phyloP scores from a whole-genome alignment of 148 eudicot species.

The Mesembryanthemum crystallinum region DNA sequence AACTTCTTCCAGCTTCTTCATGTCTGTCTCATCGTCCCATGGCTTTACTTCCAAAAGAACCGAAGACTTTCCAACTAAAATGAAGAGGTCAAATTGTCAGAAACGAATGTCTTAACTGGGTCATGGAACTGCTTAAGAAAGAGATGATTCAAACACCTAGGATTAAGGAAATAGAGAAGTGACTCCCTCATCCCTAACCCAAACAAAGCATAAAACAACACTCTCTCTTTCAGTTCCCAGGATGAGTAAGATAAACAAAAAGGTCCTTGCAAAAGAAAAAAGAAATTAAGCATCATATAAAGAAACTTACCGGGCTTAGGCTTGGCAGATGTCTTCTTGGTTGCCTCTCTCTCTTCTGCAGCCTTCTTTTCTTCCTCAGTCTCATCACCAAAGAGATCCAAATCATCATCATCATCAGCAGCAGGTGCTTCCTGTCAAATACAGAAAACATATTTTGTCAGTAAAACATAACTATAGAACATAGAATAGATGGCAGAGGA shows the following conservation, averaged over 20 bases:
- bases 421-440: constrained; percentile 47
- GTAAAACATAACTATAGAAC: neutral
- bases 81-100: neutral
- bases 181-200: neutral
- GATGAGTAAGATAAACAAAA: too few species aligned
- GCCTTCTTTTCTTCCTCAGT: constrained; percentile 98
- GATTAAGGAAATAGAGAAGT: neutral
- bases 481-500: neutral
- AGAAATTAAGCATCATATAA: neutral
- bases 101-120: neutral
- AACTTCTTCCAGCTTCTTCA: constrained; percentile 87
- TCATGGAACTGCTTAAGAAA: neutral
- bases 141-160: neutral
- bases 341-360: constrained; percentile 80
- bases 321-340: constrained; percentile 68
- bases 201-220: neutral
- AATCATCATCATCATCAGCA: constrained; percentile 88
- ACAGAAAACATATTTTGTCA: neutral
- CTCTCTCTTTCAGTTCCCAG: too few species aligned
- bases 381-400: constrained; percentile 98
- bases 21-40: constrained; percentile 99
- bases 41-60: constrained; percentile 95
- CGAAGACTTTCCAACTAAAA: constrained; percentile 88
- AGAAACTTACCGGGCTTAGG: constrained; percentile 83
- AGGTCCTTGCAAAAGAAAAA: neutral